Conservation (phyloP, 495 filamentous ascomycete genomes). For the Talaromyces trachyspermus region DNA sequence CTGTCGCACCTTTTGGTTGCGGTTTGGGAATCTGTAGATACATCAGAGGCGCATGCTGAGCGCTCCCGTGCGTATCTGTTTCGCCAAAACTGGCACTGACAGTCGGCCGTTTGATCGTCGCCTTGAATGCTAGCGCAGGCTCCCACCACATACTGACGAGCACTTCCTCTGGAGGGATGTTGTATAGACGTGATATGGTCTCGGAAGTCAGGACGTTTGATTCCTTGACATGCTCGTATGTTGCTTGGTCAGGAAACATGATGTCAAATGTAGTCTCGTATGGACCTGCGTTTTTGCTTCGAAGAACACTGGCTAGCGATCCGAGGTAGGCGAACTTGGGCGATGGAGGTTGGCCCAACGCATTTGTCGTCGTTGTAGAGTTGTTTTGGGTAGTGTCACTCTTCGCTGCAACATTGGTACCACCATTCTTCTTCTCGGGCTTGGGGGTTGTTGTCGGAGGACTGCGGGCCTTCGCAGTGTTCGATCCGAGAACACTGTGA, state of each 20-base stretch:
- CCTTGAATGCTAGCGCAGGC: slow-evolving; percentile 31
- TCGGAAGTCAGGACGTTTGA: slow-evolving; percentile 19
- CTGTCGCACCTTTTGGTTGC: no score
- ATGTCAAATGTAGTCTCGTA: slow-evolving; percentile 40
- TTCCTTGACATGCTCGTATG: slow-evolving; percentile 23
- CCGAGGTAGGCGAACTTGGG: neutral
- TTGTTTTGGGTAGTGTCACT: no score
- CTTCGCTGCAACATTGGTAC: no score
- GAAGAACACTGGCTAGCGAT: slow-evolving; percentile 7
- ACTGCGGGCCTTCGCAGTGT: neutral
- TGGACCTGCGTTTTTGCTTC: slow-evolving; percentile 40
- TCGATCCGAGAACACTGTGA: no score
- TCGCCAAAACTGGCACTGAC: neutral
- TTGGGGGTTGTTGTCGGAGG: no score
- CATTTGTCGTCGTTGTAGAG: neutral
- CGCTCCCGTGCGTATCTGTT: neutral
- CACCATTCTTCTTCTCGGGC: no score
- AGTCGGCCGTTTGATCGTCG: slow-evolving; percentile 24
- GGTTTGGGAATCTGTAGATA: no score
- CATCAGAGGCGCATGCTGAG: slow-evolving; percentile 1
- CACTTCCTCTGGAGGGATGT: slow-evolving; percentile 24
- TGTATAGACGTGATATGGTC: slow-evolving; percentile 20
- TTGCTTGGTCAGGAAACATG: slow-evolving; percentile 24
- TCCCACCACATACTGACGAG: slow-evolving; percentile 33
- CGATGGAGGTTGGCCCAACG: neutral